Base-by-base conservation (phyloP, 345 rosid genomes). In the Brassica carinata region DNA sequence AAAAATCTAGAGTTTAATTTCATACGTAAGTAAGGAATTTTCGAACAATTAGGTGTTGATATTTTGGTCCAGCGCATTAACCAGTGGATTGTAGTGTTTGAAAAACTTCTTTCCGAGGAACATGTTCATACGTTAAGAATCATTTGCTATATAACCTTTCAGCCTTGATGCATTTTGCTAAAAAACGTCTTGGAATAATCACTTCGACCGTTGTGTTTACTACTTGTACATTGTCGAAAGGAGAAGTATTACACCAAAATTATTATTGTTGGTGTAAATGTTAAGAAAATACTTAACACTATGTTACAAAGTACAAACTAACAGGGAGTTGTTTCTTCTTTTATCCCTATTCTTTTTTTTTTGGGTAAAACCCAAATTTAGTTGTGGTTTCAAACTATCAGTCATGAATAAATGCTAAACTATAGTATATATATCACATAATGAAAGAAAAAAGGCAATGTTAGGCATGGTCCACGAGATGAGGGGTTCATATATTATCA, bases 401-500 rank as follows among this genome's bases (percentile, higher is more conserved):
- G 36, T 80, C 51, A 75, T 63, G 76, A 69, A 51, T 30, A 45
- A 71, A 57, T 75, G 67, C 72, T 74, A 53, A 63, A 69, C 36
- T 15, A 15, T 67, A n/a, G 67, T 62, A 23, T 31, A 68, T 33
- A 31, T 31, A 68, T 33, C 74, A 13, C 23, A 59, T 72, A 1
- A n/a, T 51, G 58, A 26, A 51, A n/a, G 59, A 15, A 72, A 40
- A 11, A 69, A 62, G 34, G 66, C 15, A 8, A 57, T 57, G 82
- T 40, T 73, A 73, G 82, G 82, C 82, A 73, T 79, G 65, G 79
- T 68, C 83, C 75, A 80, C 70, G 70, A 70, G 72, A 80, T 64
- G 76, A 80, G 71, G 71, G 79, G 61, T 70, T 75, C 76, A 62
- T 75, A 55, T 18, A 74, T 74, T 70, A 64, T 55, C 79, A 64